Percentiles rank a stretch among this genome's conserved stretches.
These are phyloP conservation scores for Ajuga reptans DNA, from an alignment of 305 asterid genomes.

Conservation along the genomic window DNA sequence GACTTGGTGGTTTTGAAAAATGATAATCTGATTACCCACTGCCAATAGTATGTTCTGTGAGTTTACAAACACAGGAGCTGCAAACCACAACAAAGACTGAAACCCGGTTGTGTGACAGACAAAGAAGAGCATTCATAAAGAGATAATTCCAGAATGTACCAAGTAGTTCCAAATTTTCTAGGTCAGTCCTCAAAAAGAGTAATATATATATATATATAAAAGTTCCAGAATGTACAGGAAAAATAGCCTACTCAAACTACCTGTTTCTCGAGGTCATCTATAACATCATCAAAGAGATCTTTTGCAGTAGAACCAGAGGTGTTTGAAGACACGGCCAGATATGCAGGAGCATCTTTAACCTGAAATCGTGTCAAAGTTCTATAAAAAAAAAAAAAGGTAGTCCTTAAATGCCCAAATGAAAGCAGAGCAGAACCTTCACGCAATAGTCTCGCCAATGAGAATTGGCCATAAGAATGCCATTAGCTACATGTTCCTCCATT, in stretches of 20 bases:
- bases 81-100: background rate
- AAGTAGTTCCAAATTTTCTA: background rate
- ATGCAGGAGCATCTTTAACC: constrained; percentile 85
- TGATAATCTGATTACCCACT: background rate
- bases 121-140: background rate
- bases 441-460: constrained; percentile 88
- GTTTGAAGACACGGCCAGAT: constrained; percentile 69
- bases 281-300: constrained; percentile 79
- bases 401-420: constrained; percentile 3
- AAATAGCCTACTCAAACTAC: constrained; percentile 25
- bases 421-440: constrained; percentile 46
- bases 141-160: background rate
- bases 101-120: background rate
- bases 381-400: background rate
- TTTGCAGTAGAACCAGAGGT: constrained; percentile 68
- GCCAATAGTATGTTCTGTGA: background rate
- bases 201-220: too few species aligned
- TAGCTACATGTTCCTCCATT: constrained; percentile 82
- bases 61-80: background rate
- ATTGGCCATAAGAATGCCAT: constrained; percentile 55
- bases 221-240: background rate
- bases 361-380: constrained; percentile 35
- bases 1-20: background rate
- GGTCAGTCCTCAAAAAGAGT: background rate
- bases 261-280: constrained; percentile 83